Evolutionary conservation across 129 eudicot genomes (phyloP).

Genomic region (Flaveria linearis): DNA sequence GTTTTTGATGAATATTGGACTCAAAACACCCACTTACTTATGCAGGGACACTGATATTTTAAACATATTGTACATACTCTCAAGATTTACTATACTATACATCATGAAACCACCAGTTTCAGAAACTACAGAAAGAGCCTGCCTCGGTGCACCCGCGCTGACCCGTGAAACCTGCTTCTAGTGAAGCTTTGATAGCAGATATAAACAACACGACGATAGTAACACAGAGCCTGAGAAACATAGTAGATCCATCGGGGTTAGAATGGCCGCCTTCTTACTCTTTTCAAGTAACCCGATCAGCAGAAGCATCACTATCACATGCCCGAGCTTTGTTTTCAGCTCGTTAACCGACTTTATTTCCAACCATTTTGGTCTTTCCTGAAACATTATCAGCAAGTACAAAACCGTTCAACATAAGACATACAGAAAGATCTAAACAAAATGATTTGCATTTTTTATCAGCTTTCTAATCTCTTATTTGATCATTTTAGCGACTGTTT

Average conservation of each 20-base stretch:
- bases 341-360: slow-evolving; percentile 86
- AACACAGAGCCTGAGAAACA: slow-evolving; percentile 84
- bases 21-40: background rate
- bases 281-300: slow-evolving; percentile 88
- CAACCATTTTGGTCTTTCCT: slow-evolving; percentile 96
- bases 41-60: slow-evolving; percentile 4
- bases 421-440: background rate
- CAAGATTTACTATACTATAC: slow-evolving; percentile 27
- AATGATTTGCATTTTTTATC: too few species aligned
- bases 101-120: slow-evolving; percentile 13
- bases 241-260: slow-evolving; percentile 70
- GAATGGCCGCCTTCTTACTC: slow-evolving; percentile 71
- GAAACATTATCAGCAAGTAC: slow-evolving; percentile 26
- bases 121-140: background rate
- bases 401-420: slow-evolving; percentile 5
- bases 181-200: slow-evolving; percentile 74
- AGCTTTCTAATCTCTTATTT: background rate
- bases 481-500: background rate
- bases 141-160: background rate
- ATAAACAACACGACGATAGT: slow-evolving; percentile 72
- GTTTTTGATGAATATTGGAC: background rate
- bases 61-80: slow-evolving; percentile 21
- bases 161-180: slow-evolving; percentile 16
- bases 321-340: slow-evolving; percentile 92
- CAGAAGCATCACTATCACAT: slow-evolving; percentile 95